Conservation (phyloP, 2,329 filamentous ascomycete species). For the Colletotrichum sp. region DNA sequence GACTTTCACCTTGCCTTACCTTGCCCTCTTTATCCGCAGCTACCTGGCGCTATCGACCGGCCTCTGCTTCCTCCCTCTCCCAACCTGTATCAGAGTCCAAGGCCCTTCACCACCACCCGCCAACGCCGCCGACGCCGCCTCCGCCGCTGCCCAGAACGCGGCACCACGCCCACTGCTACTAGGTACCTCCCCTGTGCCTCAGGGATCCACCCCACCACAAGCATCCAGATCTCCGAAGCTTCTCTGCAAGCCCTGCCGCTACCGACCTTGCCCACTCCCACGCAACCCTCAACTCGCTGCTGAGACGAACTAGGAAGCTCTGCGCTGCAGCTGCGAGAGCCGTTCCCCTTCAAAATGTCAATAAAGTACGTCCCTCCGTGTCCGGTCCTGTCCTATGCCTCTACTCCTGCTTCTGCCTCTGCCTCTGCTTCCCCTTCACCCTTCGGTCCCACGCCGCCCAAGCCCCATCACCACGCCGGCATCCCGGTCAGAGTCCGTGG, state of each 20-base stretch:
- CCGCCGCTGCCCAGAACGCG: constrained; percentile 21
- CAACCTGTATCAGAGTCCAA: constrained; percentile 13
- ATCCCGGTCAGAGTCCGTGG: constrained; percentile 18
- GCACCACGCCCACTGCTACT: constrained; percentile 3
- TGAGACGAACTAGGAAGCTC: constrained; percentile 24
- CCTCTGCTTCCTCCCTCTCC: constrained; percentile 7
- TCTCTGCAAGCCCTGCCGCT: constrained; percentile 24
- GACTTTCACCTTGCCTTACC: background rate
- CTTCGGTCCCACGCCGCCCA: constrained; percentile 1
- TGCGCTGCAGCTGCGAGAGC: constrained; percentile 18
- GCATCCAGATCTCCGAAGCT: constrained; percentile 25
- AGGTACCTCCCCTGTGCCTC: constrained; percentile 22
- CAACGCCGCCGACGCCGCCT: constrained; percentile 9
- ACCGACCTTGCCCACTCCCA: constrained; percentile 22
- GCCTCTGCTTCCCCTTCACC: background rate
- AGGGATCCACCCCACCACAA: constrained; percentile 25
- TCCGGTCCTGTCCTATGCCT: constrained; percentile 1
- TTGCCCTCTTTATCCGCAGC: constrained; percentile 8
- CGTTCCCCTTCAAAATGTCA: constrained; percentile 44
- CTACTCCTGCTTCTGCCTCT: background rate
- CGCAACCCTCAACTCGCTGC: constrained; percentile 23
- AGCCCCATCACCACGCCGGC: constrained; percentile 15
- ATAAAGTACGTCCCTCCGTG: constrained; percentile 54
- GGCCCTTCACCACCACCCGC: constrained; percentile 8
- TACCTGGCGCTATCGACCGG: constrained; percentile 11